Evolutionary conservation across 1,284 basidiomycete genomes (phyloP).

Genomic region (Marasmius oreades): DNA sequence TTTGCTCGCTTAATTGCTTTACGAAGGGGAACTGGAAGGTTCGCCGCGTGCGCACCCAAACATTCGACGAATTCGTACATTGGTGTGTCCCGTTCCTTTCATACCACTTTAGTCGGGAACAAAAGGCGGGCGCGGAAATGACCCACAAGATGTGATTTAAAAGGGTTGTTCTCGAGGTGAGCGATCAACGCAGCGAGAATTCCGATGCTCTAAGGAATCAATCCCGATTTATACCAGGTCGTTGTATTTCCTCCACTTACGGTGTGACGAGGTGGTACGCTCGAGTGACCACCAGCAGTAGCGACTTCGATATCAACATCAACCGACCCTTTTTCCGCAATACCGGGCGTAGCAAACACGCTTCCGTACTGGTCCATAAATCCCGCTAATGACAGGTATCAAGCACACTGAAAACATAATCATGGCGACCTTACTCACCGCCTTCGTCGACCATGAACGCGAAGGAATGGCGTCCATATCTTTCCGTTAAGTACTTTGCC

Average conservation of each 20-base stretch:
- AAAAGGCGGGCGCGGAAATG: background rate
- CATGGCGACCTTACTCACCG: constrained; percentile 26
- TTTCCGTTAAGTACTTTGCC: constrained; percentile 41
- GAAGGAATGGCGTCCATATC: constrained; percentile 58
- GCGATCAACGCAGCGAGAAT: constrained; percentile 55
- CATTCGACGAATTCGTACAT: constrained; percentile 42
- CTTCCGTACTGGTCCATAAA: constrained; percentile 35
- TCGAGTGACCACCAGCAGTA: constrained; percentile 67
- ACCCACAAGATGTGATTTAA: constrained; percentile 35
- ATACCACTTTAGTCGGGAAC: too few species aligned
- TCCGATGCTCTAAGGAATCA: constrained; percentile 48
- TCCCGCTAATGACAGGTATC: constrained; percentile 26
- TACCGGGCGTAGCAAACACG: constrained; percentile 51
- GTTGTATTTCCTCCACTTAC: constrained; percentile 26
- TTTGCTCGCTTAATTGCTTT: constrained; percentile 33
- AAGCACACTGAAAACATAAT: background rate
- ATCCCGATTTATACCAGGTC: background rate
- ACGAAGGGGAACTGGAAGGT: constrained; percentile 37
- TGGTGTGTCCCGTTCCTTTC: constrained; percentile 36
- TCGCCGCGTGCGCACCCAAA: constrained; percentile 44
- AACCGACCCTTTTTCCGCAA: constrained; percentile 68
- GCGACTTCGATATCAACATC: constrained; percentile 54
- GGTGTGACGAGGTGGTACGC: constrained; percentile 58
- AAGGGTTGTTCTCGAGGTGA: constrained; percentile 52
- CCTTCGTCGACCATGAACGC: constrained; percentile 63